Conservation (phyloP, 257 asterid species). For the Datura wrightii region DNA sequence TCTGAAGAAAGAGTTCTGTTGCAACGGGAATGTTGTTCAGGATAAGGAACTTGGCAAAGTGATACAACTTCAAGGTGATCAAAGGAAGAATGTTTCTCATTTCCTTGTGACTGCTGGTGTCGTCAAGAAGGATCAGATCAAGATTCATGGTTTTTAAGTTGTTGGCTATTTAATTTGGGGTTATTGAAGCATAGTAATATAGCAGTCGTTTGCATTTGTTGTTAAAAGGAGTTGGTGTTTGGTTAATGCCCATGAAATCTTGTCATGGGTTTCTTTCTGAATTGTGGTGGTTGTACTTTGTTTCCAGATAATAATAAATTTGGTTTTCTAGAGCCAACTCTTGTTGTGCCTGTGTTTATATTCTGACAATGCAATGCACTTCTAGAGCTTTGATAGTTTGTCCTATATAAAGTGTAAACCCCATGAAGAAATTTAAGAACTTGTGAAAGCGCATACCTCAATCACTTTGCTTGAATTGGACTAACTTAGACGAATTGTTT, state of each 20-base stretch:
- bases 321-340: neutral
- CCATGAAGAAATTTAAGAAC: too few species aligned
- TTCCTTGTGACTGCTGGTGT: conserved; percentile 62
- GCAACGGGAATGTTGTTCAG: conserved; percentile 87
- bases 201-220: neutral
- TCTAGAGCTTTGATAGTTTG: neutral
- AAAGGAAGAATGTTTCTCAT: conserved; percentile 77
- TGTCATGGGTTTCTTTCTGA: conserved; percentile 36
- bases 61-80: conserved; percentile 89
- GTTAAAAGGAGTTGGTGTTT: neutral
- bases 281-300: conserved; percentile 24
- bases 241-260: neutral
- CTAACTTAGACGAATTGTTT: too few species aligned
- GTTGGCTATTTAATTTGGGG: neutral
- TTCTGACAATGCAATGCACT: neutral
- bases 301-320: neutral
- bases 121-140: conserved; percentile 73
- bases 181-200: neutral
- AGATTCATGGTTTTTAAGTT: conserved; percentile 82
- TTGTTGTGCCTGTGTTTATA: neutral
- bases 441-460: too few species aligned
- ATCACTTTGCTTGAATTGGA: too few species aligned
- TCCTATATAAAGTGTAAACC: too few species aligned
- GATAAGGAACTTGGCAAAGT: conserved; percentile 84
- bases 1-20: conserved; percentile 80